Base-by-base conservation (phyloP, 2,329 filamentous ascomycete genomes). In the Ambrosiella beaveri region DNA sequence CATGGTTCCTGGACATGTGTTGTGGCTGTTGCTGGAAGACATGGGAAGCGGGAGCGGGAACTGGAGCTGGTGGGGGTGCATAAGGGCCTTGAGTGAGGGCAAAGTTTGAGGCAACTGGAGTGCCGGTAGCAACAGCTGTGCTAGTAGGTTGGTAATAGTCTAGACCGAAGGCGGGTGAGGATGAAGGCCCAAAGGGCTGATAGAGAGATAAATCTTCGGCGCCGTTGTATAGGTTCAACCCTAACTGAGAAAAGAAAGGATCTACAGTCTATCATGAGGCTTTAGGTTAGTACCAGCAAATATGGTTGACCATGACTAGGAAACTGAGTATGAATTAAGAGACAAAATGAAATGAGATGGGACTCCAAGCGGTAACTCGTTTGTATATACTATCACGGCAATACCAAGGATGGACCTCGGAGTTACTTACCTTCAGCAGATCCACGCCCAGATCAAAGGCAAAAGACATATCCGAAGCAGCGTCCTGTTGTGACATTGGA, bases 401-500 rank as follows among this genome's bases (percentile, higher is more conserved):
- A 9, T 15, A 12, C 8, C 4, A 19, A n/a, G 19, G 35, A 13
- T 11, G 17, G 2, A 37, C 7, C 7, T 54, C 36, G 50, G 50
- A 53, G n/a, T 44, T 41, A 27, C 38, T 53, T 45, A 57, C 56
- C 56, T 57, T 38, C 17, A 47, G 9, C 6, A 38, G 15, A 5
- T 57, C 56, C 8, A 57, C 15, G 19, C 40, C 54, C 15, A 57
- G 50, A 37, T 44, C 17, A 27, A 52, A 51, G 19, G 2, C 17
- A 55, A 44, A 55, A 7, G 53, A n/a, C 53, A 55, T 55, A 9
- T 38, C 35, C 9, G 27, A 44, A 9, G n/a, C 4, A 54, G 15
- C 6, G n/a, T 45, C 17, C 53, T 55, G 39, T 55, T 11, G 53
- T 55, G 53, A 35, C 53, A 55, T 55, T 55, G 39, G 53, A 55